Evolutionary conservation across 306 rosid genomes (phyloP).

Genomic region (Cyamopsis tetragonoloba): DNA sequence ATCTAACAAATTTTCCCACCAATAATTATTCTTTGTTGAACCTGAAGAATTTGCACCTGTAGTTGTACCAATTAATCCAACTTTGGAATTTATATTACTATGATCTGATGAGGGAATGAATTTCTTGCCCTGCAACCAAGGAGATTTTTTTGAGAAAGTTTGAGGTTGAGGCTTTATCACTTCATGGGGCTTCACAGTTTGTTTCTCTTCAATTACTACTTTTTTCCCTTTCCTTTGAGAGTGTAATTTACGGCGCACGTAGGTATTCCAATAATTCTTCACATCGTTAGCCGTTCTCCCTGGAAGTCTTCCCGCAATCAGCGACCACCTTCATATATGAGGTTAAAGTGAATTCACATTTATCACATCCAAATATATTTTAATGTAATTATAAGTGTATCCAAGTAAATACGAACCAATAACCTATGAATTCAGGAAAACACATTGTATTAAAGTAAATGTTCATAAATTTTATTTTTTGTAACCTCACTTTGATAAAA

Average conservation of each 20-base stretch:
- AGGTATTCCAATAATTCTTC: constrained; percentile 17
- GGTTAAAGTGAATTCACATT: too few relatives aligned
- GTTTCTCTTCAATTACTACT: not conserved
- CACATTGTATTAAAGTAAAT: too few relatives aligned
- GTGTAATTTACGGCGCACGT: not conserved
- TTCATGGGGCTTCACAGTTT: not conserved
- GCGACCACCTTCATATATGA: constrained; percentile 25
- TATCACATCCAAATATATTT: too few relatives aligned
- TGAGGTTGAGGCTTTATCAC: not conserved
- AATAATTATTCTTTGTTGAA: not conserved
- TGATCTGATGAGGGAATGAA: too few relatives aligned
- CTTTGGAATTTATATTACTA: too few relatives aligned
- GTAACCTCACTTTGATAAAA: too few relatives aligned
- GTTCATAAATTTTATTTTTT: too few relatives aligned
- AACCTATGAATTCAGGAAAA: too few relatives aligned
- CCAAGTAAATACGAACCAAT: too few relatives aligned
- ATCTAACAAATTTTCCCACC: not conserved
- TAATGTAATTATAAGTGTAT: too few relatives aligned
- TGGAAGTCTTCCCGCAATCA: constrained; percentile 21
- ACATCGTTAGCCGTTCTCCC: constrained; percentile 24
- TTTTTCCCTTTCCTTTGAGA: not conserved
- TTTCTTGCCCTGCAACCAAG: not conserved
- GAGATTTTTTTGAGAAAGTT: not conserved
- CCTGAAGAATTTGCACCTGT: not conserved
- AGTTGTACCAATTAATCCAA: not conserved